phyloP scores from a whole-genome alignment of 2,329 filamentous ascomycete genomes.

The Alternaria rosae region DNA sequence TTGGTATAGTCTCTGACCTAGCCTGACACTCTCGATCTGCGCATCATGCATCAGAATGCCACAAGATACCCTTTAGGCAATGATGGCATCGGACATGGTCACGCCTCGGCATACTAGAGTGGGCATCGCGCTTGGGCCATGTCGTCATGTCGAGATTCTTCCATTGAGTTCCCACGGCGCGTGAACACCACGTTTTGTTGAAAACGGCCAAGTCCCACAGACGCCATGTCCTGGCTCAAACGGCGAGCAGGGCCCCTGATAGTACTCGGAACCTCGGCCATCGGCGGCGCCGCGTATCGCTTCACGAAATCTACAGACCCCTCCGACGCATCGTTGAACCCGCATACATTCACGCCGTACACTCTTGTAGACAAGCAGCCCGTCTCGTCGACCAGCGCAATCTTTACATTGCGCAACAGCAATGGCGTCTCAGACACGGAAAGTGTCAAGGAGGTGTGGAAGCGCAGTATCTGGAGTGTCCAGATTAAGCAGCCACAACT shows the following conservation, averaged over 20 bases:
- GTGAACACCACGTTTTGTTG: not conserved
- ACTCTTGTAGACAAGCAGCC: slow-evolving; percentile 67
- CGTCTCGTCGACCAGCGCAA: slow-evolving; percentile 71
- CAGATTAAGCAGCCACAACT: slow-evolving; percentile 94
- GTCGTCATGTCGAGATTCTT: slow-evolving; percentile 14
- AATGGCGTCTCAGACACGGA: slow-evolving; percentile 37
- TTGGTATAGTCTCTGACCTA: not conserved
- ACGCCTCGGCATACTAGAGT: slow-evolving; percentile 9
- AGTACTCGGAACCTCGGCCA: slow-evolving; percentile 42
- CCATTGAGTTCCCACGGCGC: not conserved
- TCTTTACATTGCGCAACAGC: slow-evolving; percentile 68
- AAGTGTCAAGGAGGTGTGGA: slow-evolving; percentile 55
- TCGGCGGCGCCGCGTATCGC: slow-evolving; percentile 47
- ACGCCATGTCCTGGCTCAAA: slow-evolving; percentile 40
- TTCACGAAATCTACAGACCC: slow-evolving; percentile 29
- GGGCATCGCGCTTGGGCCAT: slow-evolving; percentile 17
- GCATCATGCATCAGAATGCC: not conserved
- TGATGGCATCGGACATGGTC: not conserved
- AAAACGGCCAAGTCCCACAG: not conserved
- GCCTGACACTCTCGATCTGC: not conserved
- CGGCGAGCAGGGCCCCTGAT: slow-evolving; percentile 40
- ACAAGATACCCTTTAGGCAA: not conserved
- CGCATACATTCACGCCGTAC: slow-evolving; percentile 70
- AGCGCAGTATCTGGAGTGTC: slow-evolving; percentile 80
- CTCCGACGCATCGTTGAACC: slow-evolving; percentile 59